Evolutionary conservation across 2,329 filamentous ascomycete genomes (phyloP).

Genomic region (Tolypocladium capitatum): DNA sequence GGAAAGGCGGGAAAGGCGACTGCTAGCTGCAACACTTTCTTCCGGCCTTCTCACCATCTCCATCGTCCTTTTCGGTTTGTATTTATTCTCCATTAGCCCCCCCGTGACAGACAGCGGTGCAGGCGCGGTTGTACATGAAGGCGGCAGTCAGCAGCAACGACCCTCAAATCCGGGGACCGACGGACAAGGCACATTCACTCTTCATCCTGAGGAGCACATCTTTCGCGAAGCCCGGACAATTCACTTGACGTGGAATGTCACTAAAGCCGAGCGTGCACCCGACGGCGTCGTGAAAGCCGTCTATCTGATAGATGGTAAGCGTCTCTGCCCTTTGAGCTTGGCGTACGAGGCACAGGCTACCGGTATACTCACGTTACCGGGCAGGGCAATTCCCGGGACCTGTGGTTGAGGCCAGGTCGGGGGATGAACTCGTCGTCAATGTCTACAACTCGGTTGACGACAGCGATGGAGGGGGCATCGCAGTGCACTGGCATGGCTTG

Average conservation of each 20-base stretch:
- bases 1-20: not conserved
- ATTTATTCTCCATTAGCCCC: not conserved
- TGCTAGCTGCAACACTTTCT: not conserved
- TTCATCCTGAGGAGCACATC: conserved; percentile 29
- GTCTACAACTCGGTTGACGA: conserved; percentile 24
- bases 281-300: conserved; percentile 37
- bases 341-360: not conserved
- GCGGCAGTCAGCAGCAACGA: not conserved
- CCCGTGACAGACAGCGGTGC: not conserved
- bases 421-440: conserved; percentile 26
- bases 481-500: conserved; percentile 57
- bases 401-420: conserved; percentile 28
- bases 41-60: not conserved
- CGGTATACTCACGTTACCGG: not conserved
- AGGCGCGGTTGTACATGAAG: not conserved
- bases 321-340: not conserved
- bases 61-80: not conserved
- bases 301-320: conserved; percentile 33
- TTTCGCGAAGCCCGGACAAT: conserved; percentile 18
- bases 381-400: conserved; percentile 27
- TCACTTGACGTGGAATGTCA: conserved; percentile 25
- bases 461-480: conserved; percentile 21
- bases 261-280: conserved; percentile 21
- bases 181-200: conserved; percentile 2
- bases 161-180: not conserved